These are phyloP conservation scores for Boletus rufocinnamomeus DNA, from an alignment of 768 basidiomycete genomes.

Conservation along the genomic window DNA sequence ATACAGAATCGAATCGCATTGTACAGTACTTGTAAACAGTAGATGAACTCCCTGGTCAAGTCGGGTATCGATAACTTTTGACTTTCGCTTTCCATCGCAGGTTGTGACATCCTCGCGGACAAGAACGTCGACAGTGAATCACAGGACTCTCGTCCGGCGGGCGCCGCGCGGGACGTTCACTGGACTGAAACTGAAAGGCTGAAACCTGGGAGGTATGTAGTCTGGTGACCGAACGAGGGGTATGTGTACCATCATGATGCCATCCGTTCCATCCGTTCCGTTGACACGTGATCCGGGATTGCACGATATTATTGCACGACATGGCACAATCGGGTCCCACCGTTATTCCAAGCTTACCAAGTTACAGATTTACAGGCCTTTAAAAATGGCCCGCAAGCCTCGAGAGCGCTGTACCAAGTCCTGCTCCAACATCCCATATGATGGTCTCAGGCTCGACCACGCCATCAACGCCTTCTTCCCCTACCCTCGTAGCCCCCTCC, in stretches of 20 bases:
- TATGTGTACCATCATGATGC: too few relatives aligned
- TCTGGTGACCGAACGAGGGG: too few relatives aligned
- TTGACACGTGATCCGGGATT: conserved; percentile 34
- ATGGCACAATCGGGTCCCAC: conserved; percentile 36
- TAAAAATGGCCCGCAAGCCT: not conserved
- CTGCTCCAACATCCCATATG: not conserved
- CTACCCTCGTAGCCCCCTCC: conserved; percentile 39
- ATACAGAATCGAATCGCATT: not conserved
- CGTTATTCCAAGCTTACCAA: not conserved
- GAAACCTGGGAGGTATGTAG: too few relatives aligned
- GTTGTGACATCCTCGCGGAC: not conserved
- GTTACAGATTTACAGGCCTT: not conserved
- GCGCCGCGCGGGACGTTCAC: not conserved
- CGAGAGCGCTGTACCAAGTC: too few relatives aligned
- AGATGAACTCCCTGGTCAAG: not conserved
- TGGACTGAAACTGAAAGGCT: not conserved
- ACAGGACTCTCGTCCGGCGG: not conserved
- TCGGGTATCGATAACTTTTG: too few relatives aligned
- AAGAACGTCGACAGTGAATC: not conserved
- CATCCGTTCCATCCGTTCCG: not conserved
- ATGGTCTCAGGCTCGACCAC: conserved; percentile 10
- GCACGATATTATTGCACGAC: conserved; percentile 32
- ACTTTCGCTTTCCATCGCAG: not conserved
- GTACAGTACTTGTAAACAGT: not conserved
- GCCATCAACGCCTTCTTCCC: conserved; percentile 19